Evolutionary conservation across 2,329 filamentous ascomycete species (phyloP), one percentile per base, ranked within the genome.

Genomic region (Pseudogymnoascus sp.): DNA sequence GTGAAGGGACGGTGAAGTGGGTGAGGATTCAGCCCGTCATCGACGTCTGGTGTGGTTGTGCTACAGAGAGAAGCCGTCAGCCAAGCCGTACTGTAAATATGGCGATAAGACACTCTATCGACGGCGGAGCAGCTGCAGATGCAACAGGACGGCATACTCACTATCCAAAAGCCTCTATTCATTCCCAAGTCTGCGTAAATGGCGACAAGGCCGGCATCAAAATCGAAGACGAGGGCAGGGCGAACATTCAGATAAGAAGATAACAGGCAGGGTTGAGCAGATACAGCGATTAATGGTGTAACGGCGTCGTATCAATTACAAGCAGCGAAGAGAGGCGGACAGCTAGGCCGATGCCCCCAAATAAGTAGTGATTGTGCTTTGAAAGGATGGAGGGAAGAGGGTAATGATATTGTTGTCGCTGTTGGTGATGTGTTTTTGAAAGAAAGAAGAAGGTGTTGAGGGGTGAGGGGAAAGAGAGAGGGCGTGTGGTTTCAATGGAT

Each of bases 371-470:
- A 30, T 41, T 41, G 19, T 7, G 13, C 1, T 23, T 21, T 21
- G 8, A 41, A 21, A 15, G 41, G 26, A 30, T 52, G 9, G 7
- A 10, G 13, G 26, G 45, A 18, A 30, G 45, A 52, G 45, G 45
- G 9, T 13, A 15, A 52, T 33, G 45, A 30, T 19, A 26, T 18
- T 52, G 41, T 48, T 48, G 23, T 28, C 30, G 41, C 28, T 48
- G 23, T 28, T 18, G 41, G 41, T 9, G 41, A 48, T 15, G 39
- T 52, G 10, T 12, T 12, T 52, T 18, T 12, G 26, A 52, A 52
- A 30, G 45, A 52, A 52, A 52, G 45, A 52, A 30, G 45, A 52
- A 52, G 45, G 30, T 52, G 45, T 52, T 52, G 45, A 52, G 45
- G 45, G n/a, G 26, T 52, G 45, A 52, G 45, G 26, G 45, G 45